Evolutionary conservation across 345 rosid species (phyloP), one percentile per base, ranked within the genome.

Genomic region (Eucalyptus regnans): DNA sequence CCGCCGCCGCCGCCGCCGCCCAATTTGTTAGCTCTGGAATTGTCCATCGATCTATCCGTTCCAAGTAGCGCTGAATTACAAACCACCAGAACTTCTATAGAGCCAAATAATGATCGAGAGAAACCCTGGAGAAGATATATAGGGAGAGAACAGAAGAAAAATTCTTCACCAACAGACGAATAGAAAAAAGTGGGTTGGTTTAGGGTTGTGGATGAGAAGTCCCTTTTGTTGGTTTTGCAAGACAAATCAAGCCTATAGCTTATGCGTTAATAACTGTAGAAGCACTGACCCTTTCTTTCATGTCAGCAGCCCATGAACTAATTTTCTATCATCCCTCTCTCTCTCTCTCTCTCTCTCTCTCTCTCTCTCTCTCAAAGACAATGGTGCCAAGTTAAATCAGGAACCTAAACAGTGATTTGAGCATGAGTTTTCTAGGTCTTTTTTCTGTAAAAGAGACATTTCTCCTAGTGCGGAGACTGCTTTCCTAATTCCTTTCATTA

Each of bases 161-260:
- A 29, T 54, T 71, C 48, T 20, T 41, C 48, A 76, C 27, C 84
- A 41, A 6, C 8, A 86, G 86, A 71, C 52, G 89, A 90, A 90
- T 87, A 91, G 25, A 88, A 91, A 92, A 92, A 92, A 93, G 94
- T 90, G 90, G 93, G 93, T 93, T 93, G 87, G 94, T 93, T 94
- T 94, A 92, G 92, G 94, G 96, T 93, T 92, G 89, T 91, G 91
- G 97, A 92, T 94, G 94, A 89, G 79, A 90, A 92, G 97, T 95
- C 97, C 91, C 97, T 95, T 94, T 95, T 93, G 94, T 94, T 94
- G 94, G 91, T 91, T 95, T 93, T 91, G 91, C 96, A 95, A 95
- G 97, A 93, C 95, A 93, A 88, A 90, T 90, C 87, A 91, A 88
- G 88, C 90, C 91, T 62, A 41, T 64, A n/a, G 86, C 71, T 49